Evolutionary conservation across 1,139 yeast species (phyloP), one percentile per base, ranked within the genome.

Genomic region (Diutina ranongensis): DNA sequence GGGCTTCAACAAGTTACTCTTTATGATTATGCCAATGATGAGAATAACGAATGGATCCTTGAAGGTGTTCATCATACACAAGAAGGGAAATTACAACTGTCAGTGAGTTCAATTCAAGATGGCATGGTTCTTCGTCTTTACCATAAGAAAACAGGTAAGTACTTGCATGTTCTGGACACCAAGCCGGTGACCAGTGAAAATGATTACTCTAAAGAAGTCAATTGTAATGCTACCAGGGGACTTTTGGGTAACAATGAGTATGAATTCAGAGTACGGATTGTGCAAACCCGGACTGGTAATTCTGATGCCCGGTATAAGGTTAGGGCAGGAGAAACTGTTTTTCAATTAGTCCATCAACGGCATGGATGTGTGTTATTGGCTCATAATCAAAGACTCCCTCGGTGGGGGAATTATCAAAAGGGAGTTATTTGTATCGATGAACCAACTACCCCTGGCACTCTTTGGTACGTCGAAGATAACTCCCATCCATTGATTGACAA

Each of bases 171-270:
- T 4, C 74, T 67, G 49, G 74, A 77, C 40, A 63, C 69, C 2
- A 71, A 81, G 49, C 92, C 95, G 0, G 94, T 94, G 4, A 71
- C 84, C 25, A 75, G 88, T 2, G 94, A 84, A 53, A 85, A 82
- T 55, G 95, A 86, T 38, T 84, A 85, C 57, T 79, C 86, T 53
- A 73, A 67, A 50, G 92, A 84, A 59, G 89, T 85, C 0, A 72
- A 83, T 31, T 76, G 84, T 51, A 65, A 77, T 44, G 86, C 85
- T 7, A 38, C 42, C 13, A 31, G 42, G 7, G 42, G 42, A 1
- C 32, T 38, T 15, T 25, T 38, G 19, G 42, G 42, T 8, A 25
- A 38, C n/a, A 10, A n/a, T n/a, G 42, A 22, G 16, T 38, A 38
- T 32, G 42, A 38, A 16, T 38, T 38, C 20, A 15, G 42, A 13